These are phyloP conservation scores for Crithidia fasciculata DNA, from an alignment of 208 protist genomes.

Conservation along the genomic window DNA sequence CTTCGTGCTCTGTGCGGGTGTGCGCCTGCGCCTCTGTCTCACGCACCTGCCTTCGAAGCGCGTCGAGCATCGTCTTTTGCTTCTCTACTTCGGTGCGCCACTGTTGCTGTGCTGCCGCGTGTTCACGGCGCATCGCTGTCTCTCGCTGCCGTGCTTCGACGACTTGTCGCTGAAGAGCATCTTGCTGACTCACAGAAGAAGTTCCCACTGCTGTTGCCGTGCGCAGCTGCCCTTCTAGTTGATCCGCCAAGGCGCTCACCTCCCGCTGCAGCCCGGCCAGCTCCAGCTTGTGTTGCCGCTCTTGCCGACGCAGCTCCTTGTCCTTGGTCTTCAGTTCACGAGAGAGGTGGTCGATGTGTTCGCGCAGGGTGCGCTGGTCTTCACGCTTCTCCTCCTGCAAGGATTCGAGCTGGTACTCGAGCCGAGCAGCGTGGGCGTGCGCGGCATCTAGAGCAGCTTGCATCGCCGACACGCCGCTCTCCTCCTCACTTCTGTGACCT, in stretches of 20 bases:
- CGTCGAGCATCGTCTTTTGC: constrained; percentile 26
- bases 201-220: constrained; percentile 1
- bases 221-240: constrained; percentile 41
- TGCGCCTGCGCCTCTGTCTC: constrained; percentile 4
- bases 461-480: not conserved
- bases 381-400: constrained; percentile 35
- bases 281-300: constrained; percentile 43
- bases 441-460: constrained; percentile 12
- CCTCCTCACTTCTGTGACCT: too few relatives aligned
- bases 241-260: constrained; percentile 40
- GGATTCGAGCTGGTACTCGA: constrained; percentile 46
- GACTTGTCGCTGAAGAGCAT: constrained; percentile 10
- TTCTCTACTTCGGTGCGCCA: constrained; percentile 31
- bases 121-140: constrained; percentile 10
- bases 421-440: constrained; percentile 22
- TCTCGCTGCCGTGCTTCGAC: constrained; percentile 14
- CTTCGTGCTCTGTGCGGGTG: constrained; percentile 5
- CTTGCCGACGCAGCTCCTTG: constrained; percentile 26
- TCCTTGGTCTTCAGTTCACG: constrained; percentile 31
- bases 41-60: constrained; percentile 3
- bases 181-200: constrained; percentile 2
- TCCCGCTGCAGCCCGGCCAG: constrained; percentile 47
- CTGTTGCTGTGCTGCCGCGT: constrained; percentile 13
- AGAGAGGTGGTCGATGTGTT: constrained; percentile 49
- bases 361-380: constrained; percentile 36